phyloP scores from a whole-genome alignment of 805 yeast species.

The Dipodascus geniculatus region DNA sequence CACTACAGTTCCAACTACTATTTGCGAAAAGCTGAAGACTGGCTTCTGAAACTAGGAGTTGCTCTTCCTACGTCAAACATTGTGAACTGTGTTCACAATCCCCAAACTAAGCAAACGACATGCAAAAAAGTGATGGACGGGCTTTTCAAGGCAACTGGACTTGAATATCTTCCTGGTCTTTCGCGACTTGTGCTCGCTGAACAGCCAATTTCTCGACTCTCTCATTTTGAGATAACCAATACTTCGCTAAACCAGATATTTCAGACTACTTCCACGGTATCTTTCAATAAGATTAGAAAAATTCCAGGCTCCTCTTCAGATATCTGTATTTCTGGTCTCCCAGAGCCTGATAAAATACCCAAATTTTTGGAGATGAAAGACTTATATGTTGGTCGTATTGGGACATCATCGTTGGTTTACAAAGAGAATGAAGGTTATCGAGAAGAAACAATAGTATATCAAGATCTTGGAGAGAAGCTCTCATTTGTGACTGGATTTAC shows the following conservation, averaged over 20 bases:
- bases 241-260: not conserved
- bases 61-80: not conserved
- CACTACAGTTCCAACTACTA: not conserved
- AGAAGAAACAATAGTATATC: not conserved
- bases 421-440: not conserved
- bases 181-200: not conserved
- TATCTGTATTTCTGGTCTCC: not conserved
- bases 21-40: not conserved
- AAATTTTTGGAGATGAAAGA: not conserved
- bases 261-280: not conserved
- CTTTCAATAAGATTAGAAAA: not conserved
- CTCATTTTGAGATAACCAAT: not conserved
- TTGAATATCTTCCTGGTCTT: not conserved
- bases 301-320: not conserved
- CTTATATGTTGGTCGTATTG: not conserved
- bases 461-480: not conserved
- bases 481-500: not conserved
- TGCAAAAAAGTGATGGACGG: not conserved
- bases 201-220: not conserved
- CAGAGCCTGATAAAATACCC: not conserved
- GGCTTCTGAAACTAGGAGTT: not conserved
- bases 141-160: not conserved
- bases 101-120: not conserved
- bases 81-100: not conserved
- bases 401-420: not conserved